These are phyloP conservation scores for Umbelopsis sp. DNA, from an alignment of 192 early-diverging fungal genomes.

Conservation along the genomic window DNA sequence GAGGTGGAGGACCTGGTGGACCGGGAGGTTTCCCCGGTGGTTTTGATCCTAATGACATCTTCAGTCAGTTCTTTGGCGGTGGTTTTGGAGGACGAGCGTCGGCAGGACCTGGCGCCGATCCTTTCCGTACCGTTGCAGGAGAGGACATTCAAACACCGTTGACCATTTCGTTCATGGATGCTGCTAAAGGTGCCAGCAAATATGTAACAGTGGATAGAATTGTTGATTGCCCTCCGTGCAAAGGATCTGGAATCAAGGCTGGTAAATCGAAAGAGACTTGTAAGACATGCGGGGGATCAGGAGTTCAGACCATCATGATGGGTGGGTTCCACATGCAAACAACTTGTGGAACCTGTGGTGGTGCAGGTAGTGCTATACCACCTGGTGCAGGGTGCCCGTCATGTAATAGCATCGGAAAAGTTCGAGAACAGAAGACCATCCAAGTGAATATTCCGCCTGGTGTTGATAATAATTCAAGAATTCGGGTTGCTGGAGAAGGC, in stretches of 20 bases:
- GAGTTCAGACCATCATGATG: slow-evolving; percentile 77
- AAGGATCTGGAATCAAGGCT: slow-evolving; percentile 78
- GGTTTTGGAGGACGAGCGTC: slow-evolving; percentile 42
- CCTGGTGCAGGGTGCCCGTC: slow-evolving; percentile 68
- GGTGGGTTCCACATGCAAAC: slow-evolving; percentile 93
- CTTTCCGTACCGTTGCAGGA: slow-evolving; percentile 45
- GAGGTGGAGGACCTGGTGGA: slow-evolving; percentile 53
- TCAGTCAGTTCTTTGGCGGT: slow-evolving; percentile 39
- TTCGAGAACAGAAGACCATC: slow-evolving; percentile 72
- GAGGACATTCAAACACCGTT: slow-evolving; percentile 68
- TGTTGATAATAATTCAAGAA: slow-evolving; percentile 80
- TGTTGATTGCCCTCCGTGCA: slow-evolving; percentile 76
- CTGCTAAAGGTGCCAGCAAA: slow-evolving; percentile 77
- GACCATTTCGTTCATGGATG: slow-evolving; percentile 88
- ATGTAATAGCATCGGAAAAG: slow-evolving; percentile 83
- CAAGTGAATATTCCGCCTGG: slow-evolving; percentile 84
- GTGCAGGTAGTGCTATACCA: slow-evolving; percentile 73
- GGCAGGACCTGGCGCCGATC: slow-evolving; percentile 41
- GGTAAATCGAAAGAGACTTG: slow-evolving; percentile 77
- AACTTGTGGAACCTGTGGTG: slow-evolving; percentile 83
- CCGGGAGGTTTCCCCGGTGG: slow-evolving; percentile 63
- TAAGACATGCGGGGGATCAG: slow-evolving; percentile 78
- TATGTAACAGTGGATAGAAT: slow-evolving; percentile 68
- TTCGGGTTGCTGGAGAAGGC: slow-evolving; percentile 80
- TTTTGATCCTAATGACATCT: slow-evolving; percentile 53